These are phyloP conservation scores for Hapsidospora chrysogenum DNA, from an alignment of 495 filamentous ascomycete species.

Conservation along the genomic window DNA sequence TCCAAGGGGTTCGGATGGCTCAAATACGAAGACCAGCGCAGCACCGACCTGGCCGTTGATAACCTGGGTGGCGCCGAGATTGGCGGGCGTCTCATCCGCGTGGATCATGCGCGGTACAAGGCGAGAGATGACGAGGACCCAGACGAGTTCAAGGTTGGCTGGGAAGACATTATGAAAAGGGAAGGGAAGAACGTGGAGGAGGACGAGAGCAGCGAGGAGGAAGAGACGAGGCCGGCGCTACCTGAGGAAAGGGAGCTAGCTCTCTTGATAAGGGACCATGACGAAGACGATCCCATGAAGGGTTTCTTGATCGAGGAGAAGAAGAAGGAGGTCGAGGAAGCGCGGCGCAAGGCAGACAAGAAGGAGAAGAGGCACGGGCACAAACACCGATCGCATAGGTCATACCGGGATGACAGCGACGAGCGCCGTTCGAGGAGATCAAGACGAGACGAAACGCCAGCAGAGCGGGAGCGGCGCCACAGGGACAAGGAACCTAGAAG, in stretches of 20 bases:
- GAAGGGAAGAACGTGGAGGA: constrained; percentile 18
- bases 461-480: constrained; percentile 7
- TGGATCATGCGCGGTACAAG: constrained; percentile 90
- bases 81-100: constrained; percentile 61
- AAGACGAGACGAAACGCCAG: constrained; percentile 7
- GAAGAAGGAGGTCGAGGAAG: constrained; percentile 65
- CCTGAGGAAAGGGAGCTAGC: constrained; percentile 60
- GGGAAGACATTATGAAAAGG: constrained; percentile 25
- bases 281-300: constrained; percentile 98
- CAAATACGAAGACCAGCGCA: constrained; percentile 97
- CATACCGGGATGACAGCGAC: constrained; percentile 14
- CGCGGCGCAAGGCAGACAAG: constrained; percentile 37
- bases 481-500: constrained; percentile 12
- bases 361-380: constrained; percentile 35
- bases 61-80: constrained; percentile 80
- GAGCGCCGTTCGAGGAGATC: constrained; percentile 8
- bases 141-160: constrained; percentile 31
- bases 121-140: constrained; percentile 71
- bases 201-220: constrained; percentile 16
- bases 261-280: constrained; percentile 58
- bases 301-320: constrained; percentile 74
- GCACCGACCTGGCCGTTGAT: constrained; percentile 87
- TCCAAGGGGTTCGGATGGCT: constrained; percentile 86
- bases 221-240: constrained; percentile 25
- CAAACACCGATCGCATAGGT: constrained; percentile 23